Base-by-base conservation (phyloP, 2,329 filamentous ascomycete genomes). In the Remersonia thermophila region DNA sequence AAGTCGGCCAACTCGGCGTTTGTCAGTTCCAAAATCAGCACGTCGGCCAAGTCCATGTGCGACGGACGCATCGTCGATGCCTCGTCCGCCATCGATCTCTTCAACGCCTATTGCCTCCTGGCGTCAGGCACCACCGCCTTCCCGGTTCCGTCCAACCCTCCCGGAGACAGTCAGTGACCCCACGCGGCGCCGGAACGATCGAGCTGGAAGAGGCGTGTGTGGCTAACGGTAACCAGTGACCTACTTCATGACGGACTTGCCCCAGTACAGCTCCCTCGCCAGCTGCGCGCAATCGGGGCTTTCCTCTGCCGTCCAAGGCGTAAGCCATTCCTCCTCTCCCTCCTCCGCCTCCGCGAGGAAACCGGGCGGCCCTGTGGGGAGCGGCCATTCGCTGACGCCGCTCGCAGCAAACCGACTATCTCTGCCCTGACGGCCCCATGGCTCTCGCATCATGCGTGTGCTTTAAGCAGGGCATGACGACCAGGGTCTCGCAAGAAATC, bases 371-470 rank as follows among this genome's bases (percentile, higher is more conserved):
- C 5, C 5, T 23, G 20, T 23, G 20, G 20, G 9, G 20, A 23
- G 20, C 20, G 5, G 9, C 5, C 20, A 23, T 23, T 23, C 6
- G 8, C 35, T 40, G 27, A 38, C 36, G 16, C 14, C 18, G 9
- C 4, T 2, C 32, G 9, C 26, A 62, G 58, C 56, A 62, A 54
- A 57, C 57, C 0, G 47, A 49, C 10, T 50, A 54, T n/a, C 35
- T 62, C 18, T 72, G 69, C 30, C 64, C 62, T 1, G 44, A 48
- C 1, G 67, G 65, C 0, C 64, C 66, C 1, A 55, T 66, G 42
- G 65, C 62, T 8, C 53, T 73, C 2, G 69, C 68, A 1, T 71
- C 67, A 0, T 73, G 69, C 39, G 60, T 58, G 4, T 73, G 69
- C 38, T 42, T 72, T 36, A 70, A 71, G 42, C 58, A 59, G 3